Conservation (phyloP, 768 basidiomycete genomes). For the Phanerochaete sordida region DNA sequence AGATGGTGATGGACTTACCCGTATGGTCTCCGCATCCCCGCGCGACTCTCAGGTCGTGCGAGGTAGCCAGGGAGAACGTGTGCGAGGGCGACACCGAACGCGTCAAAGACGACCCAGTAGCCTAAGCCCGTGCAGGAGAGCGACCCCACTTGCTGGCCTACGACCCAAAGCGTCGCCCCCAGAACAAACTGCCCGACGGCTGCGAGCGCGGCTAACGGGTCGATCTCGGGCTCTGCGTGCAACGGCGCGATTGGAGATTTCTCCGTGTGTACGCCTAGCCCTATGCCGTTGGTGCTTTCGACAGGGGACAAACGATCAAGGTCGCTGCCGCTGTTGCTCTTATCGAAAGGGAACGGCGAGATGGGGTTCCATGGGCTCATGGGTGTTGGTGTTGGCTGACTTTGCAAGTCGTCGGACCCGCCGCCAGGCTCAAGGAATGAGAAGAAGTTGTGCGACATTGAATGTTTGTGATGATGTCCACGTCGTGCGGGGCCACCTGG, state of each 20-base stretch:
- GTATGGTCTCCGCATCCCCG: slow-evolving; percentile 41
- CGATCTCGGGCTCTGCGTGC: slow-evolving; percentile 14
- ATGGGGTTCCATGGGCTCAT: slow-evolving; percentile 67
- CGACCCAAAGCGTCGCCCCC: slow-evolving; percentile 81
- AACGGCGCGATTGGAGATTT: slow-evolving; percentile 16
- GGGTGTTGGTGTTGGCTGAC: slow-evolving; percentile 57
- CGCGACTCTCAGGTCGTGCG: slow-evolving; percentile 26
- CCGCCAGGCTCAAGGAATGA: slow-evolving; percentile 85
- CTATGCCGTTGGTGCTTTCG: neutral
- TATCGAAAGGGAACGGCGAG: slow-evolving; percentile 33
- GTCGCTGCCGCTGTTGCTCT: neutral
- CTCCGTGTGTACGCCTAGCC: slow-evolving; percentile 2
- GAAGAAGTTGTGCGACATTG: slow-evolving; percentile 92
- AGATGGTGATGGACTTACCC: slow-evolving; percentile 50
- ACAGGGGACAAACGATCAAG: neutral
- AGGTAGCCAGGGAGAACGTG: slow-evolving; percentile 45
- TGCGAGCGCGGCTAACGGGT: slow-evolving; percentile 12
- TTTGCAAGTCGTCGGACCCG: slow-evolving; percentile 41
- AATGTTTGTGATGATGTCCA: slow-evolving; percentile 92
- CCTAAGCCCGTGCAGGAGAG: slow-evolving; percentile 87
- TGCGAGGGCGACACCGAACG: slow-evolving; percentile 68
- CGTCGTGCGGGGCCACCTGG: slow-evolving; percentile 42
- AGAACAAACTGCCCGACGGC: slow-evolving; percentile 46
- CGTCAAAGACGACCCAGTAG: slow-evolving; percentile 96
- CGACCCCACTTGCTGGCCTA: slow-evolving; percentile 85